Percentiles rank a stretch among this genome's conserved stretches.
Evolutionary conservation across 345 rosid species (phyloP).

Genomic region (Leavenworthia alabamica): DNA sequence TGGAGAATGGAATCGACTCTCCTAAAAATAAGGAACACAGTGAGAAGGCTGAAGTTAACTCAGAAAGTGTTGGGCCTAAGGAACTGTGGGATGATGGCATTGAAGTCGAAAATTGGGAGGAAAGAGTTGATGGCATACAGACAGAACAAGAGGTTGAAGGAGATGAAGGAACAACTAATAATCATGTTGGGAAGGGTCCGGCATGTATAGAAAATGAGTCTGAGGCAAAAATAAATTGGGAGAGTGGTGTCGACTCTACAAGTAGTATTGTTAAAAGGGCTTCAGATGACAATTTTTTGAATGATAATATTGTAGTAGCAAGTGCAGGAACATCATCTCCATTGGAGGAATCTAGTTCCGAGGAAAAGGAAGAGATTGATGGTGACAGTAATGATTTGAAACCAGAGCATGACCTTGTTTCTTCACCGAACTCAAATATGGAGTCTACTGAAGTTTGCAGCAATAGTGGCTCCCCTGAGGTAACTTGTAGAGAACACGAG

Average conservation of each 20-base stretch:
- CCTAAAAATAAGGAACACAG: not conserved
- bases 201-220: constrained; percentile 1
- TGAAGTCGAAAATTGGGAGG: constrained; percentile 24
- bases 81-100: constrained; percentile 3
- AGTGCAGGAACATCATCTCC: constrained; percentile 1
- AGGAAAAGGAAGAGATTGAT: constrained; percentile 28
- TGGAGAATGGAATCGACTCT: not conserved
- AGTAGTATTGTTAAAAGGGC: not conserved
- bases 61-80: not conserved
- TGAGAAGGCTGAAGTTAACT: constrained; percentile 8
- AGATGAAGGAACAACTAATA: constrained; percentile 18
- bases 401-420: constrained; percentile 23
- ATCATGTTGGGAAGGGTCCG: constrained; percentile 9
- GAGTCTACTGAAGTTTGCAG: constrained; percentile 26
- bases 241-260: not conserved
- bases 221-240: constrained; percentile 15
- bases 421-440: constrained; percentile 20
- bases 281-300: not conserved
- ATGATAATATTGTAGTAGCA: not conserved
- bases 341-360: constrained; percentile 21
- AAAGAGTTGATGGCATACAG: constrained; percentile 14
- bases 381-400: constrained; percentile 11
- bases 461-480: constrained; percentile 16
- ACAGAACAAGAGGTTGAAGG: constrained; percentile 19
- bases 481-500: not conserved